phyloP scores from a whole-genome alignment of 2,329 filamentous ascomycete genomes.

The Sclerotinia trifoliorum region DNA sequence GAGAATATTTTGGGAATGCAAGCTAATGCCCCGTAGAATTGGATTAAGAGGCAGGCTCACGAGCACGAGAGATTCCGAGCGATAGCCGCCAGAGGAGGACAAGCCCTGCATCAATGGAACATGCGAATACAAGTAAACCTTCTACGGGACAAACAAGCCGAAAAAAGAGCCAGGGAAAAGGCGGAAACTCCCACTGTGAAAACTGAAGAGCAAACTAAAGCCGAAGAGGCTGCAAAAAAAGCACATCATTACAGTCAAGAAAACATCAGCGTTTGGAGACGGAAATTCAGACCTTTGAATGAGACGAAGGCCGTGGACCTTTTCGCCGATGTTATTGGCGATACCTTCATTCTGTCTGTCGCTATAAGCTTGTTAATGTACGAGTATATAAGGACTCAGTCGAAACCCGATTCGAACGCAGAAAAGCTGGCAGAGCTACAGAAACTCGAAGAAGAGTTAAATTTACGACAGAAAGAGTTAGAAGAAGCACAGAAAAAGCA shows the following conservation, averaged over 20 bases:
- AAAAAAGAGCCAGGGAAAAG: constrained; percentile 58
- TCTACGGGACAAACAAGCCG: constrained; percentile 56
- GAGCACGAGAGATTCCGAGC: constrained; percentile 60
- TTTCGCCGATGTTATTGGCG: constrained; percentile 64
- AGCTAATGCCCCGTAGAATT: constrained; percentile 50
- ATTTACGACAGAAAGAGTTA: constrained; percentile 49
- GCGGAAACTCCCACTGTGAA: constrained; percentile 64
- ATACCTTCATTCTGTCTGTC: constrained; percentile 61
- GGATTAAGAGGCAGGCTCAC: constrained; percentile 64
- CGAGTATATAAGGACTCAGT: constrained; percentile 58
- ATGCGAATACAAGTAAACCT: constrained; percentile 62
- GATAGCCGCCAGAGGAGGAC: constrained; percentile 61
- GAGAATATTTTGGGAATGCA: background rate
- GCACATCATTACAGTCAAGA: constrained; percentile 34
- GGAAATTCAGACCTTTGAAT: constrained; percentile 62
- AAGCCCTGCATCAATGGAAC: constrained; percentile 64
- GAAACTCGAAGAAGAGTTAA: constrained; percentile 54
- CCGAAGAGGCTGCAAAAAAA: constrained; percentile 50
- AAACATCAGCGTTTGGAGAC: constrained; percentile 56
- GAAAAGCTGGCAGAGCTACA: constrained; percentile 54
- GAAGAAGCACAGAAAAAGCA: constrained; percentile 49
- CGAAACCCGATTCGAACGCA: constrained; percentile 59
- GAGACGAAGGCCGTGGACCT: constrained; percentile 65
- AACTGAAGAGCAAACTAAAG: constrained; percentile 57
- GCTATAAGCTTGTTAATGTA: constrained; percentile 58